Evolutionary conservation across 495 filamentous ascomycete species (phyloP), one percentile per base, ranked within the genome.

Genomic region (Pyronema omphalodes): DNA sequence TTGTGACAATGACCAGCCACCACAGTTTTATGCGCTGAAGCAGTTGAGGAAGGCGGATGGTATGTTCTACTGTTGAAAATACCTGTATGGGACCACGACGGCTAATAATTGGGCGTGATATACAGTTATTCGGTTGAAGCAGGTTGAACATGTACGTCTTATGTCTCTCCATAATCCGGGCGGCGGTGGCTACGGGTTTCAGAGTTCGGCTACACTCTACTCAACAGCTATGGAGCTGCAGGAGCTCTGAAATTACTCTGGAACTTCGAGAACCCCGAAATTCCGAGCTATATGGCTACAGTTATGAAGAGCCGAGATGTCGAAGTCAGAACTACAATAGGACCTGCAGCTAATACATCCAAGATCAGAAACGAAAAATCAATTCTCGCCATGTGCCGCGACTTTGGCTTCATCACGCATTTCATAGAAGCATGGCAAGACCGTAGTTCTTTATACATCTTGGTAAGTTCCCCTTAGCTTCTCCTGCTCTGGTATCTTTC

Each of bases 331-430:
- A 19, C 17, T 47, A 19, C 18, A 9, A 11, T 47, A 3, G 15
- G 44, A 47, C 18, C 55, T 52, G 35, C 50, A 54, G 50, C 51
- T 44, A 19, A 53, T 33, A 33, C 23, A n/a, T n/a, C n/a, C 37
- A 63, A 59, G 59, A 62, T 36, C 60, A 36, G 86, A 59, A 91
- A 94, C 67, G 91, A 98, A 71, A 81, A 91, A 37, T 78, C 78
- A 58, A 83, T 93, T 14, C 79, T 98, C 5, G 79, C 83, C 56
- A 83, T 85, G 53, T 89, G 95, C 34, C 77, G 85, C 46, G 88
- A 87, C 15, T 85, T 95, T 66, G 91, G 91, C 36, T 95, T 96
- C 68, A 94, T 96, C 62, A 95, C 88, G 55, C 84, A 78, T n/a
- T 74, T 94, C 60, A 73, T 91, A 37, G 83, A 83, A 37, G 88